Evolutionary conservation across 129 eudicot genomes (phyloP).

Genomic region (sunflower (Helianthus annuus)): HanXRQr2.0-SUNRISE NC_035445.2:89849733-89850232

Average conservation of each 20-base stretch:
- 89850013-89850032: constrained; percentile 27
- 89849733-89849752: background rate
- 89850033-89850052: background rate
- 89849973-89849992: constrained; percentile 21
- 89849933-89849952: constrained; percentile 24
- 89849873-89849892: constrained; percentile 20
- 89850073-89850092: background rate
- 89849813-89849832: constrained; percentile 14
- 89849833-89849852: background rate
- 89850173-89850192: too few relatives aligned
- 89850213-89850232: too few relatives aligned
- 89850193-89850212: too few relatives aligned
- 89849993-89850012: constrained; percentile 31
- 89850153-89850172: too few relatives aligned
- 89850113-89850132: too few relatives aligned
- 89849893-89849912: constrained; percentile 13
- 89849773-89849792: background rate
- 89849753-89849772: background rate
- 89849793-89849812: constrained; percentile 4
- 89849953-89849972: constrained; percentile 33
- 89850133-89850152: too few relatives aligned
- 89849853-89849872: constrained; percentile 22
- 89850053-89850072: background rate
- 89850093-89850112: background rate
- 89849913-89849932: constrained; percentile 34